Evolutionary conservation across 176 grass and related monocot genomes (phyloP).

Genomic region (Oryza punctata): DNA sequence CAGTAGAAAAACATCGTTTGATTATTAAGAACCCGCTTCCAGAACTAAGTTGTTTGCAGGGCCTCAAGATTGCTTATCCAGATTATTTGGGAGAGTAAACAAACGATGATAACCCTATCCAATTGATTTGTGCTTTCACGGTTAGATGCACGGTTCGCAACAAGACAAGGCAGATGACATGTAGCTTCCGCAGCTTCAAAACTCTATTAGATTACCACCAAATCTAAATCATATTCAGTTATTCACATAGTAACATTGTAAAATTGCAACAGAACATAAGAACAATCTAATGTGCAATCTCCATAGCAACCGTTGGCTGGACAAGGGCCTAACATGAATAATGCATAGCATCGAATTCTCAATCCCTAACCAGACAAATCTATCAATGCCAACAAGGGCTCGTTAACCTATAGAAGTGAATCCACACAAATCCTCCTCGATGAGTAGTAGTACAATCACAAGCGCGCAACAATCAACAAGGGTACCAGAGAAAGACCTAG

Average conservation of each 20-base stretch:
- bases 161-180: conserved; percentile 14
- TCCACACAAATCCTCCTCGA: not conserved
- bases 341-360: too few species aligned
- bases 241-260: not conserved
- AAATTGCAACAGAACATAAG: not conserved
- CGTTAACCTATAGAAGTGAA: not conserved
- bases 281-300: not conserved
- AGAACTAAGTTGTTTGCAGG: too few species aligned
- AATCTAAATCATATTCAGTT: not conserved
- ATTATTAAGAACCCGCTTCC: too few species aligned
- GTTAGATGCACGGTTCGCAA: not conserved
- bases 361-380: too few species aligned
- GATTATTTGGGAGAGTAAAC: conserved; percentile 12
- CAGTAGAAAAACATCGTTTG: too few species aligned
- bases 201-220: not conserved
- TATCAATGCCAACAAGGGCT: too few species aligned
- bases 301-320: too few species aligned
- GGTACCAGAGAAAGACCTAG: not conserved
- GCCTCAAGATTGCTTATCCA: not conserved
- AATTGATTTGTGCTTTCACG: not conserved
- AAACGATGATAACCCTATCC: not conserved
- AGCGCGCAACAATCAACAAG: not conserved
- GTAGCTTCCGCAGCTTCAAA: not conserved
- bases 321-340: too few species aligned
- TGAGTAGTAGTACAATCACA: not conserved